Base-by-base conservation (phyloP, 2,329 filamentous ascomycete species). In the Nigrograna mackinnonii region DNA sequence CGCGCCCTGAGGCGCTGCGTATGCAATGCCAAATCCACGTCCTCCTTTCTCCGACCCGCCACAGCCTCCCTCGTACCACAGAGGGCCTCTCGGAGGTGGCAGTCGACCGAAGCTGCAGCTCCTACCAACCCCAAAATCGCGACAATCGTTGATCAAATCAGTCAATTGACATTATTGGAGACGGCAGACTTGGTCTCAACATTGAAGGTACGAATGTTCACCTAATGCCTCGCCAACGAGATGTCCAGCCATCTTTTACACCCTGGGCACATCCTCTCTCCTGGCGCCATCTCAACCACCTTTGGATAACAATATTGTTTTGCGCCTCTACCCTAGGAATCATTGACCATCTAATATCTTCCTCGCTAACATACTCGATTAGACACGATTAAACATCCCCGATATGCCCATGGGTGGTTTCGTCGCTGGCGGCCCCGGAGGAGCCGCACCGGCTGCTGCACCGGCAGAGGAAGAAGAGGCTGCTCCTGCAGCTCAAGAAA, bases 61-160 rank as follows among this genome's bases (percentile, higher is more conserved):
- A 50, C 60, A 54, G 61, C 56, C 44, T 54, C 57, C 24, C 32
- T 58, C 48, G 52, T 63, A 64, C 66, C 66, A 49, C 66, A 64
- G 38, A 58, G 57, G 52, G 58, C 61, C 50, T 58, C 83, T 67
- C 84, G 87, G 75, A 84, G 94, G 82, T 91, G 89, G 87, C 88
- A 94, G 73, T 92, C 90, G 50, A 91, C 90, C 59, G 87, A 91
- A 61, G 84, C 79, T 42, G 84, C 78, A 41, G 66, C 69, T 43
- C 70, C 81, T 60, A 72, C 77, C 49, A 95, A 89, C 75, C 91
- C 94, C 51, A 99, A 99, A 82, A 96, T 99, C 63, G 74, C 85
- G 59, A 83, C 82, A 46, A 99, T 99, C 66, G 94, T 99, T 65
- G 91, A 99, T 71, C 91, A 99, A 75, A 99, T 99, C 73, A 95